Evolutionary conservation across 768 basidiomycete genomes (phyloP), one percentile per base, ranked within the genome.

Genomic region (Fistulinella prunicolor): DNA sequence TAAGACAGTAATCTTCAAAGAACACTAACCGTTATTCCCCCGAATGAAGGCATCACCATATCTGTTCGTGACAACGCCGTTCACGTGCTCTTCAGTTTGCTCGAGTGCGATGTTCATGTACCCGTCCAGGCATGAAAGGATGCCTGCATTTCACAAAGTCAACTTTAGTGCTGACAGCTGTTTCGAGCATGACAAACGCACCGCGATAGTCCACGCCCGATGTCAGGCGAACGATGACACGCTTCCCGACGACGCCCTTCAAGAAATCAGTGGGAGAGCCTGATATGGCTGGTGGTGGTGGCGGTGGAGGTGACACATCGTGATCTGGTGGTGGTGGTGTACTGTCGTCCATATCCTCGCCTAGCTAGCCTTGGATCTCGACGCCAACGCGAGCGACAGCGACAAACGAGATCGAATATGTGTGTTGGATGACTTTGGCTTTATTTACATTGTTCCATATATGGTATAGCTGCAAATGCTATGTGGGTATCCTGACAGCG

Each of bases 71-170:
- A 89, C 78, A n/a, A 69, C 59, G 4, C 94, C 94, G 53, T 89
- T 85, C 9, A 94, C 90, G 66, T 94, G 83, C 69, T 99, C 96
- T 70, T 96, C 93, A 3, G 94, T 96, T 67, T 96, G 90, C 70
- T 99, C 96, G 29, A 98, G 71, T 13, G 93, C 96, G 42, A 98
- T 95, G 70, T 98, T 98, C 96, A 99, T 98, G 69, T 96, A 98
- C 0, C 94, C 94, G 68, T 98, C 96, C 20, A 98, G 78, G 62
- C 96, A 98, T 3, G 93, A 94, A 13, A 99, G 72, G 3, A 94
- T 77, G 17, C 95, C 95, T 98, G 6, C 10, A n/a, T 7, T 14
- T 14, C 13, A 14, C 35, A 32, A 41, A 20, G 39, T 54, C 23
- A 42, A 24, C 28, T 22, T 22, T 13, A 16, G 26, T 22, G 46